Base-by-base conservation (phyloP, 768 basidiomycete species). In the Lactarius evosmus region DNA sequence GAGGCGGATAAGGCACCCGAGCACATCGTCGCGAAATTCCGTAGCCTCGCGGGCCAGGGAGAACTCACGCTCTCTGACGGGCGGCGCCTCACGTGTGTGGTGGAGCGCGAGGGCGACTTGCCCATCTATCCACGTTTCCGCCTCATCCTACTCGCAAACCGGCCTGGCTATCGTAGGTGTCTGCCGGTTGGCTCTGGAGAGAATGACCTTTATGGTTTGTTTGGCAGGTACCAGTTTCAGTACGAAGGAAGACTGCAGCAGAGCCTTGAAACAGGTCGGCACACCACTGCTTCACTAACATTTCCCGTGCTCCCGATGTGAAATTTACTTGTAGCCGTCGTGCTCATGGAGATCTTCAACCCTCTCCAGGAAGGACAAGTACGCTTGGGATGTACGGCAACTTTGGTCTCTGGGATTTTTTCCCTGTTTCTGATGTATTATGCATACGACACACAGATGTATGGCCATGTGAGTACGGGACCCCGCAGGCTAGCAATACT, bases 1-100 rank as follows among this genome's bases (percentile, higher is more conserved):
- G 86, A 88, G 69, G 86, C 85, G 5, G 86, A 88, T 73, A 88
- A 88, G 72, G 86, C 86, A 8, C 85, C 86, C 8, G 86, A 88
- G 69, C 85, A 88, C 63, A 86, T 88, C 56, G 85, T 87, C 25
- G 85, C 86, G 7, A 81, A 87, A 56, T 87, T 88, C 80, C 78
- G 85, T 30, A 86, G 85, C 71, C 79, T 88, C 29, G 86, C 85
- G 4, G 83, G 85, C 3, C 85, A 86, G 61, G 79, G 82, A 11
- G 86, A 87, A 71, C 75, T 88, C 75, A 82, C 82, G 0, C 78
- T 87, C 4, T 79, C 86, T 0, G 85, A 88, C 72, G 86, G 87
- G 17, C 76, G 86, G 2, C 77, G 85, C 12, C 83, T 87, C 7
- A 74, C 82, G 19, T 73, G 76, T 5, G 69, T 72, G 27, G 71